These are phyloP conservation scores for Naganishia antarctica DNA, from an alignment of 768 basidiomycete genomes.

Conservation along the genomic window DNA sequence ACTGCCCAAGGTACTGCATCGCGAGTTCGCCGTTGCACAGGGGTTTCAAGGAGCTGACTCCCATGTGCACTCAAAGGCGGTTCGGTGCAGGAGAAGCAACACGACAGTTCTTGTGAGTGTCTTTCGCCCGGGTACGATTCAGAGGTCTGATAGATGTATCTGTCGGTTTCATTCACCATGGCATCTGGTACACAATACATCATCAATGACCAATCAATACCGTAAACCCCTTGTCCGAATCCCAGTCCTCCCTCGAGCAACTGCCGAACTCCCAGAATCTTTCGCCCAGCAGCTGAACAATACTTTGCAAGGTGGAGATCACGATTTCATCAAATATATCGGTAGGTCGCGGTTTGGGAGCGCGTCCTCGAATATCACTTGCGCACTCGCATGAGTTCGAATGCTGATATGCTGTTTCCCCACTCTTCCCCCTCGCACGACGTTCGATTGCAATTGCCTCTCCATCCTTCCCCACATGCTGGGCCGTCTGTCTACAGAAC, in stretches of 20 bases:
- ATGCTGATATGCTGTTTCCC: too few relatives aligned
- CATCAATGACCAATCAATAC: background rate
- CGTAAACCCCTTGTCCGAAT: background rate
- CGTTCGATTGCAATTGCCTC: too few relatives aligned
- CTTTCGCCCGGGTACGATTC: too few relatives aligned
- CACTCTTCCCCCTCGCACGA: too few relatives aligned
- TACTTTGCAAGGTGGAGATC: conserved; percentile 2
- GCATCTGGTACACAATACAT: background rate
- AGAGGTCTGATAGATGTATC: too few relatives aligned
- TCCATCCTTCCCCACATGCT: too few relatives aligned
- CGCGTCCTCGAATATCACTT: background rate
- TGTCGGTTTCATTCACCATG: too few relatives aligned
- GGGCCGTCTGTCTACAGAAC: background rate
- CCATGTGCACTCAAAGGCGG: background rate
- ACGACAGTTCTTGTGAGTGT: too few relatives aligned
- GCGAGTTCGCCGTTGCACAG: too few relatives aligned
- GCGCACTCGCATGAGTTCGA: background rate
- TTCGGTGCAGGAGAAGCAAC: background rate
- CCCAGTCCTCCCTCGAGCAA: conserved; percentile 21
- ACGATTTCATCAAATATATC: conserved; percentile 27
- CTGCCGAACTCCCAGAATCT: conserved; percentile 16
- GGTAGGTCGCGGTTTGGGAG: background rate
- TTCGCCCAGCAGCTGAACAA: conserved; percentile 12
- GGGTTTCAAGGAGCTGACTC: too few relatives aligned
- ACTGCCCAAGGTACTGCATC: conserved; percentile 1